Base-by-base conservation (phyloP, 1,139 yeast species). In the Debaryomyces nepalensis region DNA sequence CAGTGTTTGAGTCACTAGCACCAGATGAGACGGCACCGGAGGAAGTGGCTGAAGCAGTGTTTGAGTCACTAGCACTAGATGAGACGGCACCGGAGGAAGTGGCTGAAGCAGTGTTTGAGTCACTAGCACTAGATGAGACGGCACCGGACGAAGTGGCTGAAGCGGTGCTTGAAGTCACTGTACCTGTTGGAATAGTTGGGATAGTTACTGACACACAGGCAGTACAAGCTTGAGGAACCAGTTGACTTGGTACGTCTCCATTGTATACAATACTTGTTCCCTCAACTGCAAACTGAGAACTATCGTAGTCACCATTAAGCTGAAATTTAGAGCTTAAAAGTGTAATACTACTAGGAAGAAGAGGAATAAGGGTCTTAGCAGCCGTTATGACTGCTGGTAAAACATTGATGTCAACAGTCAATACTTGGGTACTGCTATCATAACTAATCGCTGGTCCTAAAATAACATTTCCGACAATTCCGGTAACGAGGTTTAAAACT, bases 351-450 rank as follows among this genome's bases (percentile, higher is more conserved):
- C 35, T n/a, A 16, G 35, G 35, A 20, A 32, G 24, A 2, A 3
- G 4, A 27, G 32, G 19, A 27, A 27, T 4, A 27, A 27, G 32
- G 10, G 32, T 27, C 11, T 27, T 27, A 3, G 35, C 35, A 3
- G 15, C 26, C 15, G 3, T 32, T 16, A 32, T 16, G 15, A 32
- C 35, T 14, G 35, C 35, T 5, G 35, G 26, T 32, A 32, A 32
- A 32, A 32, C 35, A 32, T 32, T 32, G 26, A 32, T 32, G 11
- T 32, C 35, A 32, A 32, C 35, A 21, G 35, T 32, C 19, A 32
- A 32, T 21, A 16, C 4, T 32, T 32, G 35, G 7, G 35, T 10
- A 20, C 6, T 2, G 11, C 21, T 10, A 3, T 32, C 23, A 20
- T 32, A 32, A 7, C 15, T 16, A 15, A 32, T 10, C 1, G 3